phyloP scores from a whole-genome alignment of 495 filamentous ascomycete genomes.

The Aspergillus incahuasiensis region DNA sequence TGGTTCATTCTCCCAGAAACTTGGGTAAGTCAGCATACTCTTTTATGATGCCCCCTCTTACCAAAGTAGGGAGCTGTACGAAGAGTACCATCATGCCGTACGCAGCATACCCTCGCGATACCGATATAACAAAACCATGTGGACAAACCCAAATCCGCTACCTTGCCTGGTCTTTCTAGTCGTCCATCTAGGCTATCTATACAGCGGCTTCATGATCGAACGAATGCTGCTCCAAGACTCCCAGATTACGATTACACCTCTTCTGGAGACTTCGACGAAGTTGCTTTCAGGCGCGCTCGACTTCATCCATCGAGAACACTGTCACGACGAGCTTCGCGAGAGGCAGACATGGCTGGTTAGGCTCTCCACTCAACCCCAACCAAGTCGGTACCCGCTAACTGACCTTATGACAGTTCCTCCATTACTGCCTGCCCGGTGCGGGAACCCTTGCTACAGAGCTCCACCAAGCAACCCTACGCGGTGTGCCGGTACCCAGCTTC shows the following conservation, averaged over 20 bases:
- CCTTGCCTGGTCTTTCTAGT: not conserved
- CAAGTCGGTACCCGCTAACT: too few species aligned
- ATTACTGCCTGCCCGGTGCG: constrained; percentile 7
- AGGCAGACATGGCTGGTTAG: not conserved
- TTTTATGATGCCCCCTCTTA: too few species aligned
- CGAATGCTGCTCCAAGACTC: not conserved
- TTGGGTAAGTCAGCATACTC: too few species aligned
- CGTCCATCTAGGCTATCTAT: not conserved
- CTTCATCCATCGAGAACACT: not conserved
- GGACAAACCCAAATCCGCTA: not conserved
- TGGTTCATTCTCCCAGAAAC: too few species aligned
- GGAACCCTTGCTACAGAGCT: constrained; percentile 6
- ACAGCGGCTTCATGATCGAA: constrained; percentile 4
- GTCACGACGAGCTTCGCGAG: not conserved
- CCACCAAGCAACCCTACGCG: not conserved
- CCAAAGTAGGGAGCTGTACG: too few species aligned
- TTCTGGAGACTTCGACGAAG: constrained; percentile 1
- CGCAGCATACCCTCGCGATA: not conserved
- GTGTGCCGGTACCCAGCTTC: not conserved
- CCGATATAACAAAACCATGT: not conserved
- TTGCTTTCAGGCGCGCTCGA: not conserved
- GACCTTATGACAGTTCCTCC: not conserved
- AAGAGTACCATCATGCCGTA: not conserved
- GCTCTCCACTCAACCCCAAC: not conserved
- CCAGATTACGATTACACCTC: not conserved